phyloP scores from a whole-genome alignment of 768 basidiomycete species.

The Amanita inopinata region DNA sequence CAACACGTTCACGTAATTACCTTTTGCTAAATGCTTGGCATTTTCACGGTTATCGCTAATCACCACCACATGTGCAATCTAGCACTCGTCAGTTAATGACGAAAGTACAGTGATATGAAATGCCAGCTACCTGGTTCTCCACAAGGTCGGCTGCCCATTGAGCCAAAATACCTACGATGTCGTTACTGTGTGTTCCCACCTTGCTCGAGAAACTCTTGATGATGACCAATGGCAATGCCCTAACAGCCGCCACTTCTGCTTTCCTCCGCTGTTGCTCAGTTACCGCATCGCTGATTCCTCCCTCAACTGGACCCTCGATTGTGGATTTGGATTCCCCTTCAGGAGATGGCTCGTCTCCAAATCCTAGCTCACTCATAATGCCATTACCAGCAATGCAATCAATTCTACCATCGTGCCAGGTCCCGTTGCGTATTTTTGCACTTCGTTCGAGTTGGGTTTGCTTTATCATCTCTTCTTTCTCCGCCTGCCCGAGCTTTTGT shows the following conservation, averaged over 20 bases:
- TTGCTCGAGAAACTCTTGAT: constrained; percentile 70
- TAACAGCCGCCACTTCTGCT: constrained; percentile 42
- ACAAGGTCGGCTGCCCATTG: constrained; percentile 80
- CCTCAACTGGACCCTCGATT: constrained; percentile 11
- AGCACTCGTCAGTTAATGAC: constrained; percentile 4
- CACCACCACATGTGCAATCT: constrained; percentile 90
- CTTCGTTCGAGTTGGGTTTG: constrained; percentile 28
- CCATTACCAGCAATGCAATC: constrained; percentile 85
- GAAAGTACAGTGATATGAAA: not conserved
- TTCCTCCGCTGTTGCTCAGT: constrained; percentile 21
- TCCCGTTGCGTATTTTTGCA: constrained; percentile 47
- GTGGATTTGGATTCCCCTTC: not conserved
- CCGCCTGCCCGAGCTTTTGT: constrained; percentile 25
- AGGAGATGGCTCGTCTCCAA: constrained; percentile 63
- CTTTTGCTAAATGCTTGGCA: constrained; percentile 73
- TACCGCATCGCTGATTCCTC: constrained; percentile 13
- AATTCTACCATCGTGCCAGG: constrained; percentile 80
- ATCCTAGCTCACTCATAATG: constrained; percentile 74
- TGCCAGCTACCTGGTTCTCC: constrained; percentile 57
- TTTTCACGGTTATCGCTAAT: constrained; percentile 87
- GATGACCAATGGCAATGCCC: constrained; percentile 75
- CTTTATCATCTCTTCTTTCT: constrained; percentile 27
- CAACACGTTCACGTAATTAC: constrained; percentile 23
- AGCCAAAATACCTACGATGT: constrained; percentile 63
- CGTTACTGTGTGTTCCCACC: constrained; percentile 49